Percentiles rank a stretch among this genome's conserved stretches.
These are phyloP conservation scores for Cryptococcus deneoformans DNA, from an alignment of 1,284 basidiomycete genomes.

Conservation along the genomic window DNA sequence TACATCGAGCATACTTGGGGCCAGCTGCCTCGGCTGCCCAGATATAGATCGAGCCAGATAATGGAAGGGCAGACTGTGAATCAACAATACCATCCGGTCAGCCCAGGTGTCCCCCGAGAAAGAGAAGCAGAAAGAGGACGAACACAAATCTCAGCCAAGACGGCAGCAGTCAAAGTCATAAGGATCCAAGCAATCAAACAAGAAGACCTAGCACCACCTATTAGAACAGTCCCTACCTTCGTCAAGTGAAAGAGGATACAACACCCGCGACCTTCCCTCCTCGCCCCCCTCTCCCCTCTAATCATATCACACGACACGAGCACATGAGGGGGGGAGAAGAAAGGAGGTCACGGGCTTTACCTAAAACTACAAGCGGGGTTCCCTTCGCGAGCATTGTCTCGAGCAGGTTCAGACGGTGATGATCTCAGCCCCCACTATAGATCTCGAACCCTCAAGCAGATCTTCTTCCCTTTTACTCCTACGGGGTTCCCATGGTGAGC, in stretches of 20 bases:
- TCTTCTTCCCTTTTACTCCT: no score
- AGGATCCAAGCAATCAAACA: constrained; percentile 16
- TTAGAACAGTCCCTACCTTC: not conserved
- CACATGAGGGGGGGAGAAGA: not conserved
- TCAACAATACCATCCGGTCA: not conserved
- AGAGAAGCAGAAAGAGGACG: not conserved
- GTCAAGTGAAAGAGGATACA: no score
- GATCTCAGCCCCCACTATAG: constrained; percentile 4
- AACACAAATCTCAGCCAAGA: constrained; percentile 73
- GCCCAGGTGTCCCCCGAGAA: not conserved
- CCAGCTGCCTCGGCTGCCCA: constrained; percentile 88
- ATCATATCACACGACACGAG: not conserved
- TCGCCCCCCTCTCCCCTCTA: not conserved
- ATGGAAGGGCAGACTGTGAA: constrained; percentile 63
- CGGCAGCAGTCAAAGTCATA: constrained; percentile 65
- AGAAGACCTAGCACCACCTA: not conserved
- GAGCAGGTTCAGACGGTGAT: constrained; percentile 11
- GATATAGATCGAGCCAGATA: constrained; percentile 84
- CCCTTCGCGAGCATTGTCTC: constrained; percentile 11
- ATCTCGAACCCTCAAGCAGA: not conserved
- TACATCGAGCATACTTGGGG: not conserved
- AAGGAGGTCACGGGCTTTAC: not conserved
- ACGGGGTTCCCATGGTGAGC: no score
- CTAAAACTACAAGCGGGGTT: constrained; percentile 5
- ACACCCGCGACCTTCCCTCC: no score